phyloP scores from a whole-genome alignment of 768 basidiomycete species.

The Rhizopogon vesiculosus region DNA sequence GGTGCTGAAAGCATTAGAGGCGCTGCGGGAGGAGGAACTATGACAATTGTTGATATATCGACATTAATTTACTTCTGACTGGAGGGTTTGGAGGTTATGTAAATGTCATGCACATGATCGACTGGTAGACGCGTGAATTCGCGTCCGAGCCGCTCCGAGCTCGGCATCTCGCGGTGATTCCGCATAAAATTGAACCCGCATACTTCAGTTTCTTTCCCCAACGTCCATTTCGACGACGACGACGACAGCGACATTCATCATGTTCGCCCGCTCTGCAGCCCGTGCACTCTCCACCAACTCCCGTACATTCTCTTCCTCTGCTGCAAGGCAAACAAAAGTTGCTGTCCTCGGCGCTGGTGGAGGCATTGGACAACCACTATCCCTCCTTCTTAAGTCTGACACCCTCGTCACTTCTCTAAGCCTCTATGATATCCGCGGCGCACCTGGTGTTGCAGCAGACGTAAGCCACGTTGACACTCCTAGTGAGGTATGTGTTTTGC shows the following conservation, averaged over 20 bases:
- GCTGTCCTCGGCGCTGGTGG: constrained; percentile 97
- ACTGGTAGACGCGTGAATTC: neutral
- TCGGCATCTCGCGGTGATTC: neutral
- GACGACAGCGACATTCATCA: constrained; percentile 29
- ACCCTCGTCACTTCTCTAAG: constrained; percentile 81
- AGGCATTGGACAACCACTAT: constrained; percentile 98
- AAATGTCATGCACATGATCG: too few species aligned
- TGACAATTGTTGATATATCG: constrained; percentile 14
- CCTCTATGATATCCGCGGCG: constrained; percentile 93
- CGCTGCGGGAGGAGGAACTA: constrained; percentile 20
- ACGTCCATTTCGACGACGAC: constrained; percentile 1
- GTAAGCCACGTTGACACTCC: constrained; percentile 90
- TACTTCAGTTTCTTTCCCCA: neutral
- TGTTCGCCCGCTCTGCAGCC: constrained; percentile 64
- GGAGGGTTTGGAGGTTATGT: too few species aligned
- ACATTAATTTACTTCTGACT: too few species aligned
- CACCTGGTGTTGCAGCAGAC: constrained; percentile 96
- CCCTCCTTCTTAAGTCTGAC: constrained; percentile 89
- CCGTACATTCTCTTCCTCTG: constrained; percentile 74
- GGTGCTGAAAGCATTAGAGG: constrained; percentile 53
- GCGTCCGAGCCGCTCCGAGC: neutral
- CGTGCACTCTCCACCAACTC: constrained; percentile 51
- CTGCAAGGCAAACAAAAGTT: constrained; percentile 76
- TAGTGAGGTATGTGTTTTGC: constrained; percentile 55
- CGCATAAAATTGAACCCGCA: neutral